Base-by-base conservation (phyloP, 805 yeast species). In the Jamesozyma piceae region DNA sequence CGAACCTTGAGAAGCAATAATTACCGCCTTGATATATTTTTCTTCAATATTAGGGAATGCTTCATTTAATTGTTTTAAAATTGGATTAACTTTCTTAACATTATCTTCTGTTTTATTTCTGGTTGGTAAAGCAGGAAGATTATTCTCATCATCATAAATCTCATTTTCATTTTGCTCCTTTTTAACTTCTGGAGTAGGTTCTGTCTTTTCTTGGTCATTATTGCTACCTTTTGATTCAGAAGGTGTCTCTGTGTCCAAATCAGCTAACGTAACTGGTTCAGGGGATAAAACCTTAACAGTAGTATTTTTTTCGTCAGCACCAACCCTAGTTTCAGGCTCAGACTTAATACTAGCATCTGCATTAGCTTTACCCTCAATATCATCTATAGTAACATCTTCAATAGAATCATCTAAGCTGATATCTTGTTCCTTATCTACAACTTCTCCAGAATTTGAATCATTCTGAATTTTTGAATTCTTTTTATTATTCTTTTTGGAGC, bases 31-130 rank as follows among this genome's bases (percentile, higher is more conserved):
- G 48, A 86, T 70, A 52, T 79, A 75, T 47, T 78, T 75, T 26
- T 74, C 82, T 34, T 87, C 95, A 20, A 78, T 63, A 15, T 69
- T 66, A 1, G 98, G 97, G 61, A 90, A 90, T 0, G 97, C 97
- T 19, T 86, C 95, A 52, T 72, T 70, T 48, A 90, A 69, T 34
- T 85, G 80, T 39, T 72, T 67, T 38, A 54, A 48, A 18, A 61
- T 48, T 29, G 58, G 60, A 43, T 57, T 58, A 39, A 47, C 54
- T 35, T 37, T 37, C 15, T 21, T n/a, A 27, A 45, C 42, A n/a
- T n/a, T 32, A 8, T 32, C 35, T 15, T 32, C 17, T 13, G 14
- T 15, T 15, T 27, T 28, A 42, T 47, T 35, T 46, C 20, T 32
- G 10, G 36, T 34, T 36, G 46, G 46, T 34, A 42, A 38, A 15